phyloP scores from a whole-genome alignment of 139 green algal species.

The Dunaliella sp. region DNA sequence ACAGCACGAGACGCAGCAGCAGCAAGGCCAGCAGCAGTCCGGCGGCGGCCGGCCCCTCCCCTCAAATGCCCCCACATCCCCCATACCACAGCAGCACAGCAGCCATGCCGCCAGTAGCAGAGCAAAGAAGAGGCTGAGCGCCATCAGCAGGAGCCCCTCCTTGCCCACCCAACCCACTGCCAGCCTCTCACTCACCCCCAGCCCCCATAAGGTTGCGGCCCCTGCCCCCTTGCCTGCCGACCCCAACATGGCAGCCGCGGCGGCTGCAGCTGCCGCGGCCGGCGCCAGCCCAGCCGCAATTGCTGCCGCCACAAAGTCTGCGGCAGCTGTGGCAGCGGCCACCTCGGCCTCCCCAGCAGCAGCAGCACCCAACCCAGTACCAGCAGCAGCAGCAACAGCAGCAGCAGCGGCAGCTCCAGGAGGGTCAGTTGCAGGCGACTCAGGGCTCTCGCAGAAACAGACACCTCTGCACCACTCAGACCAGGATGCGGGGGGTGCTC shows the following conservation, averaged over 20 bases:
- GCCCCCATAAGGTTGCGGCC: too few relatives aligned
- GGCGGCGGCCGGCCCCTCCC: too few relatives aligned
- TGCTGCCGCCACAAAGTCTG: constrained; percentile 12
- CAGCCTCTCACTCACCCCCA: too few relatives aligned
- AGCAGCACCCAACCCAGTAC: not conserved
- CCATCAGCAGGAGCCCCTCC: not conserved
- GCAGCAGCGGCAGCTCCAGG: not conserved
- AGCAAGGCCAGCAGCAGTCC: not conserved
- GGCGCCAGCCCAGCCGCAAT: not conserved
- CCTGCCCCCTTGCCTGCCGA: not conserved
- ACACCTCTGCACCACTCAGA: too few relatives aligned
- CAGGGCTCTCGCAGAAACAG: not conserved
- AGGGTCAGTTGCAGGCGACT: not conserved
- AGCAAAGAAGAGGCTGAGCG: not conserved
- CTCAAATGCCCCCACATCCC: not conserved
- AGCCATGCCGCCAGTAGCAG: not conserved
- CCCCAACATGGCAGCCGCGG: not conserved
- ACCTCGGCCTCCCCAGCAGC: not conserved
- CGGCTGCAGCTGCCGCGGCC: constrained; percentile 8
- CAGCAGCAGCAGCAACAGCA: not conserved
- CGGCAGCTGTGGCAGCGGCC: constrained; percentile 5
- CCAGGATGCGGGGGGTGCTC: too few relatives aligned
- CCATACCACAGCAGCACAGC: not conserved
- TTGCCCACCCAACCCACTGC: too few relatives aligned
- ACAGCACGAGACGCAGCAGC: not conserved